These are phyloP conservation scores for Rusavskia elegans DNA, from an alignment of 495 filamentous ascomycete genomes.

Conservation along the genomic window DNA sequence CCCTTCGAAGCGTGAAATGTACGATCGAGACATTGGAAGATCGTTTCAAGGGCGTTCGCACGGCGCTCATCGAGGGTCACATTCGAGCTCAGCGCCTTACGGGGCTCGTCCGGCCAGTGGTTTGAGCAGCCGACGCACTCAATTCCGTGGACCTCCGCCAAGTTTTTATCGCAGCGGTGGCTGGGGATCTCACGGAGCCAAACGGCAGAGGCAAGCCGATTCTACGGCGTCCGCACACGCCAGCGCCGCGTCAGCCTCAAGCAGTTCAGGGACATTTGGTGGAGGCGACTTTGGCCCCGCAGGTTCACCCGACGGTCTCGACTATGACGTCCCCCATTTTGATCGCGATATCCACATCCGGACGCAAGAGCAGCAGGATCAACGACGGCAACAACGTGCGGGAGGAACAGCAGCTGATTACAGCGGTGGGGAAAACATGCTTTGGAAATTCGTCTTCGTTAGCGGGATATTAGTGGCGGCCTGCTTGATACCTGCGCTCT, in stretches of 20 bases:
- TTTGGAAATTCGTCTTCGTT: conserved; percentile 30
- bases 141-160: conserved; percentile 75
- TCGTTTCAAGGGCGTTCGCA: conserved; percentile 10
- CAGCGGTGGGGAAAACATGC: conserved; percentile 19
- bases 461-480: conserved; percentile 21
- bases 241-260: background rate
- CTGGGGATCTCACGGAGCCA: conserved; percentile 25
- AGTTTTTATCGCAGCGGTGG: conserved; percentile 73
- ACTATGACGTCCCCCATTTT: conserved; percentile 45
- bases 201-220: conserved; percentile 7
- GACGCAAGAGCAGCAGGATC: conserved; percentile 41
- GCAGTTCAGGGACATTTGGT: background rate
- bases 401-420: conserved; percentile 18
- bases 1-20: conserved; percentile 52
- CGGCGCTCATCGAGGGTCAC: conserved; percentile 6
- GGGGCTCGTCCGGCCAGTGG: conserved; percentile 67
- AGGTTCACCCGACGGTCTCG: conserved; percentile 19
- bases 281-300: conserved; percentile 27
- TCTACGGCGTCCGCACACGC: conserved; percentile 7
- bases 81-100: conserved; percentile 16
- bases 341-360: conserved; percentile 52
- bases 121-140: conserved; percentile 53
- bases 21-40: conserved; percentile 53
- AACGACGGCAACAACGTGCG: conserved; percentile 11
- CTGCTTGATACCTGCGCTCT: conserved; percentile 1